Percentiles rank a stretch among this genome's conserved stretches.
These are phyloP conservation scores for Halenospora varia DNA, from an alignment of 495 filamentous ascomycete genomes.

Conservation along the genomic window DNA sequence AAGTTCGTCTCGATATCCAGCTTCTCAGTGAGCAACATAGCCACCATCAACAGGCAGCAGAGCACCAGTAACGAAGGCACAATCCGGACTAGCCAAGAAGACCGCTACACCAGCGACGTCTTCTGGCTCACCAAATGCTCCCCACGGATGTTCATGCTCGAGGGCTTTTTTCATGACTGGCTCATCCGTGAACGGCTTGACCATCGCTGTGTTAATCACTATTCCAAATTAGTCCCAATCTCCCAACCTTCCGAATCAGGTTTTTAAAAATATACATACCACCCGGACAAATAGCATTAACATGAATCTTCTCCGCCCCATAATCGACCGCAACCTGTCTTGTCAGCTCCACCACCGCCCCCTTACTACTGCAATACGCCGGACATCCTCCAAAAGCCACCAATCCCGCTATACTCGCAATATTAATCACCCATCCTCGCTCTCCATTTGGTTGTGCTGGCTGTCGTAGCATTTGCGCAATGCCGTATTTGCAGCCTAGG, in stretches of 20 bases:
- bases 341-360: constrained; percentile 46
- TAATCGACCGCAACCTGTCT: constrained; percentile 49
- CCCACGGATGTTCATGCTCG: constrained; percentile 31
- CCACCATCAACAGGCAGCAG: constrained; percentile 47
- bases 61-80: constrained; percentile 41
- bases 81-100: constrained; percentile 48
- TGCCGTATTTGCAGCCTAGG: constrained; percentile 46
- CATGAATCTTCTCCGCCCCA: constrained; percentile 45
- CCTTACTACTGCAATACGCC: constrained; percentile 49
- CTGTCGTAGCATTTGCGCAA: constrained; percentile 49
- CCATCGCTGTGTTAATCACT: constrained; percentile 1
- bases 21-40: constrained; percentile 10
- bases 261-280: constrained; percentile 34
- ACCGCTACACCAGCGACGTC: constrained; percentile 48
- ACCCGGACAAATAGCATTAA: constrained; percentile 52
- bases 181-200: neutral
- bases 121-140: constrained; percentile 35
- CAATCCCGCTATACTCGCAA: constrained; percentile 42
- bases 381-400: constrained; percentile 32
- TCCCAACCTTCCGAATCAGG: too few species aligned
- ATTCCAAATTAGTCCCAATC: constrained; percentile 14
- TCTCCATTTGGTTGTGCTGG: constrained; percentile 37
- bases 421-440: constrained; percentile 55
- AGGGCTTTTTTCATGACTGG: neutral
- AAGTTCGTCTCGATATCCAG: too few species aligned